These are phyloP conservation scores for Aspergillus nidulans DNA, from an alignment of 495 filamentous ascomycete genomes.

Conservation along the genomic window DNA sequence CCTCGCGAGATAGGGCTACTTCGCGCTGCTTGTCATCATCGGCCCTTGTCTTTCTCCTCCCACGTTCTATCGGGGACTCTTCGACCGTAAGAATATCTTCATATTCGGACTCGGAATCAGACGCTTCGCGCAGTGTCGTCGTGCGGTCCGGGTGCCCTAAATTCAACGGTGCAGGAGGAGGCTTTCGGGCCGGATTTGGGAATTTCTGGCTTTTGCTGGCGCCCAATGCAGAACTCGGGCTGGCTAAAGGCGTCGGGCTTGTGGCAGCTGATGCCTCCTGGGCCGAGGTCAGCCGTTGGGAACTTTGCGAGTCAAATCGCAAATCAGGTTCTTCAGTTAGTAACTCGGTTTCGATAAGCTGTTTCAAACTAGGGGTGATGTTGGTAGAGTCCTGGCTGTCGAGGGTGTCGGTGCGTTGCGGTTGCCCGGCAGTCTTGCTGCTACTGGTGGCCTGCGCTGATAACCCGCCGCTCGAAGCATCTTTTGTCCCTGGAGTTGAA, in stretches of 20 bases:
- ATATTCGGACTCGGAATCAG: constrained; percentile 77
- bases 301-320: constrained; percentile 5
- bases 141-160: constrained; percentile 45
- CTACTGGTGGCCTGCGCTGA: neutral
- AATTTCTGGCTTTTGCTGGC: constrained; percentile 22
- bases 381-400: constrained; percentile 3
- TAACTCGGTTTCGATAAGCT: neutral
- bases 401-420: neutral
- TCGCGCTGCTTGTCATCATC: constrained; percentile 82
- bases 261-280: constrained; percentile 17
- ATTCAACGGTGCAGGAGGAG: constrained; percentile 80
- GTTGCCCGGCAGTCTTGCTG: neutral
- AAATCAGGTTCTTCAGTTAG: constrained; percentile 3
- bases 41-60: constrained; percentile 80
- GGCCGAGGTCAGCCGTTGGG: constrained; percentile 10
- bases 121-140: constrained; percentile 45
- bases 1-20: constrained; percentile 56
- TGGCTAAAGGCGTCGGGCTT: constrained; percentile 17
- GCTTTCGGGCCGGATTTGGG: constrained; percentile 64
- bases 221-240: constrained; percentile 16
- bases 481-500: neutral
- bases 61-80: constrained; percentile 59
- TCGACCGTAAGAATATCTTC: constrained; percentile 69
- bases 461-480: neutral
- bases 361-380: constrained; percentile 5